Evolutionary conservation across 2,329 filamentous ascomycete genomes (phyloP), one percentile per base, ranked within the genome.

Genomic region (Aspergillaceae sp.): DNA sequence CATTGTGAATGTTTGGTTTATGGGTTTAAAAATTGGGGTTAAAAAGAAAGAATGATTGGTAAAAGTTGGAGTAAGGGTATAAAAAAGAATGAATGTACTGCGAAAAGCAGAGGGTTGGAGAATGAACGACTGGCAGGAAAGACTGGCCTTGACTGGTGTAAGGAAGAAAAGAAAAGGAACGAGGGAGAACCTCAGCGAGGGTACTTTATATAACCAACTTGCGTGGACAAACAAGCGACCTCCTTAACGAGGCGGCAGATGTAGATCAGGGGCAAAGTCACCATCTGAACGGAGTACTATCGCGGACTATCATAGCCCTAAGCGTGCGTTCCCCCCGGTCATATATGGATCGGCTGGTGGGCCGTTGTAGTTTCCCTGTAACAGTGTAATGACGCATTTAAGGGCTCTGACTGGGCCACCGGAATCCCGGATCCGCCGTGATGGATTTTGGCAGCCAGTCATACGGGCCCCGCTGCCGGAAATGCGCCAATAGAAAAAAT

Each of bases 31-130:
- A 11, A 47, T 19, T 19, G 30, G 30, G 6, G 30, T 32, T 9
- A 32, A 32, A 32, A 52, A 8, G 48, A 60, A 59, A 47, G 53
- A 63, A 49, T 55, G 59, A 57, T 49, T 54, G 41, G 36, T 46
- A 45, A 43, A 41, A 29, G 30, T 32, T 32, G 30, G 30, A 38
- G 11, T 36, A 11, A 11, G 36, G 36, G 7, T 38, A 26, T 11
- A 32, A 35, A 26, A 50, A 50, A 29, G 49, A 57, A 41, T 46
- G 50, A 44, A 38, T 43, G 47, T 19, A 11, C 10, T n/a, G 36
- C 38, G 38, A 38, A 45, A 28, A 42, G 40, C 19, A 36, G 42
- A 34, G 32, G 41, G 34, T 4, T 19, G 11, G 36, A 19, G 45
- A 58, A 54, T 26, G 52, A 60, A 52, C 48, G 58, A 57, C 55